Percentiles rank a stretch among this genome's conserved stretches.
Evolutionary conservation across 2,329 filamentous ascomycete genomes (phyloP).

Genomic region (Colletotrichum cuscutae): DNA sequence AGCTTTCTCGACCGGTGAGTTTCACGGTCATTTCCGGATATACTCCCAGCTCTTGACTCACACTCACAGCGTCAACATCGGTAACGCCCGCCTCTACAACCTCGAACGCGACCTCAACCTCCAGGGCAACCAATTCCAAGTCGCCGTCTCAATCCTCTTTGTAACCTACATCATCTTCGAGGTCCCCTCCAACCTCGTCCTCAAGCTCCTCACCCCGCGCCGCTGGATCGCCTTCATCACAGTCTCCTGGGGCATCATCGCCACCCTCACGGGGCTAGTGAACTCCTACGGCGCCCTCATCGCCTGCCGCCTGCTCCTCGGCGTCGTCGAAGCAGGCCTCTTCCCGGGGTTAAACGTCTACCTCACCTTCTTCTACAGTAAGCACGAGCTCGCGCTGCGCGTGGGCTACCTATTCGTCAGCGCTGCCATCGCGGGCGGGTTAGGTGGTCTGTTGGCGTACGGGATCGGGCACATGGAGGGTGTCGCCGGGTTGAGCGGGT

Average conservation of each 20-base stretch:
- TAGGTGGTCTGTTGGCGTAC: slow-evolving; percentile 78
- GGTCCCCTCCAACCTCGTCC: slow-evolving; percentile 71
- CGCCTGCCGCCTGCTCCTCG: slow-evolving; percentile 75
- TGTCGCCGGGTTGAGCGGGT: slow-evolving; percentile 69
- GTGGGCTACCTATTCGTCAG: slow-evolving; percentile 79
- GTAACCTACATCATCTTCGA: slow-evolving; percentile 72
- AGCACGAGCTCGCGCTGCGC: slow-evolving; percentile 76
- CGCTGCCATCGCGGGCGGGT: slow-evolving; percentile 76
- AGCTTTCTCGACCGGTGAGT: slow-evolving; percentile 77
- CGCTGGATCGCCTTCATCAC: slow-evolving; percentile 74
- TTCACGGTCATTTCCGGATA: slow-evolving; percentile 12
- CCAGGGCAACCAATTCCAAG: slow-evolving; percentile 75
- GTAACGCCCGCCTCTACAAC: slow-evolving; percentile 74
- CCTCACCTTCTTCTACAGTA: slow-evolving; percentile 81
- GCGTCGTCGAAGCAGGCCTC: slow-evolving; percentile 74
- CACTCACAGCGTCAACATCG: slow-evolving; percentile 50
- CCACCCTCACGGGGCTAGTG: slow-evolving; percentile 76
- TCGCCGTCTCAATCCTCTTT: slow-evolving; percentile 74
- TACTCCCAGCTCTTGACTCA: not conserved
- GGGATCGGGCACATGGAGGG: slow-evolving; percentile 80
- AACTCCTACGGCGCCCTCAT: slow-evolving; percentile 73
- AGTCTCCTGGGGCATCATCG: slow-evolving; percentile 72
- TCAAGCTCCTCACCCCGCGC: slow-evolving; percentile 71
- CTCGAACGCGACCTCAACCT: slow-evolving; percentile 72
- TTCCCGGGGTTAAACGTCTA: slow-evolving; percentile 77